Evolutionary conservation across 495 filamentous ascomycete genomes (phyloP).

Genomic region (Daldinia loculata): DNA sequence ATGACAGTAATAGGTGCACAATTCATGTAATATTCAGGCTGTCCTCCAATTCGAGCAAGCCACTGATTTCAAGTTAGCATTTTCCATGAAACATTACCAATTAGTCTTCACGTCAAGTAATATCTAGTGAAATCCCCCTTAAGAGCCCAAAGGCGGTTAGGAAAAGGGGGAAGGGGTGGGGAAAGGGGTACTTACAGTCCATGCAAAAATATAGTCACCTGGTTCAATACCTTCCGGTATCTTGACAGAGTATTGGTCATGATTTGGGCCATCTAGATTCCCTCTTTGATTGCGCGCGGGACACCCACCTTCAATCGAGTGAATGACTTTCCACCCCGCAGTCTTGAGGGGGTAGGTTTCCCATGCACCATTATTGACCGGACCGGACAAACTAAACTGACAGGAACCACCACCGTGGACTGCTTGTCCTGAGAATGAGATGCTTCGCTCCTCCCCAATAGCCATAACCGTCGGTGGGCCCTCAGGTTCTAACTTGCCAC

Average conservation of each 20-base stretch:
- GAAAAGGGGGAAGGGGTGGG: not conserved
- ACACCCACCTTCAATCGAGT: constrained; percentile 83
- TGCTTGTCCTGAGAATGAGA: constrained; percentile 67
- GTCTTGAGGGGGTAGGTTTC: constrained; percentile 64
- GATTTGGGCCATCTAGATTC: constrained; percentile 47
- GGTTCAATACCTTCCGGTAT: constrained; percentile 66
- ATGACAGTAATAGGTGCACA: constrained; percentile 76
- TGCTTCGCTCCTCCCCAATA: constrained; percentile 61
- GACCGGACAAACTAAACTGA: constrained; percentile 74
- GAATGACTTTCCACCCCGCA: constrained; percentile 77
- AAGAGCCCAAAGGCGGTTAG: no score
- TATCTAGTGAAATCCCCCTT: no score
- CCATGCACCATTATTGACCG: constrained; percentile 51
- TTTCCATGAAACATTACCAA: not conserved
- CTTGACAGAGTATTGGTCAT: constrained; percentile 59
- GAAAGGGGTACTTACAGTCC: constrained; percentile 57
- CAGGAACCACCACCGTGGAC: constrained; percentile 89
- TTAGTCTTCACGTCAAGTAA: not conserved
- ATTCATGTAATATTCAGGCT: constrained; percentile 78
- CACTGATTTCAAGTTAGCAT: constrained; percentile 31
- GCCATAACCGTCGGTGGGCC: constrained; percentile 53
- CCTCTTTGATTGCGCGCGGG: constrained; percentile 62
- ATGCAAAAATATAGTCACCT: constrained; percentile 72
- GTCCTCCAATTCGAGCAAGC: constrained; percentile 34
- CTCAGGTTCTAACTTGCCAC: constrained; percentile 49